Evolutionary conservation across 495 filamentous ascomycete genomes (phyloP), one percentile per base, ranked within the genome.

Genomic region (Aspergillus coremiiformis): DNA sequence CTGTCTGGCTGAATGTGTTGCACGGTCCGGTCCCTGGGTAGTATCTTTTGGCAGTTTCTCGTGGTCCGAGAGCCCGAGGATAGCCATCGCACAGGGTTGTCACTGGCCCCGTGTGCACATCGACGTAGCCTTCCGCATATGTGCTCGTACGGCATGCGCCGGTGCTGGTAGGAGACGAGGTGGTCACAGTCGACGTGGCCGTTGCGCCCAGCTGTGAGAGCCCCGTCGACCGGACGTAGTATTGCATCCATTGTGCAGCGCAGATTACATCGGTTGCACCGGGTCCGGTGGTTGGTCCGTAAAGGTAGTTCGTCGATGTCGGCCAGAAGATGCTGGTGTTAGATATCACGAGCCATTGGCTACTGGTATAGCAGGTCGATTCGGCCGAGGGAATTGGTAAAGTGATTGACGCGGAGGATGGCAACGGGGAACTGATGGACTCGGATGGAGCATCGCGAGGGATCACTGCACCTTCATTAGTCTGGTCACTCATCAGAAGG

Each of bases 251-350:
- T 21, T 56, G 46, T 1, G 62, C 62, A 27, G 60, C 62, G 22
- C 62, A 65, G 14, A 53, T 44, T 8, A 65, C 62, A 4, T 39
- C 59, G 3, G 62, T 53, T 5, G 62, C 59, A 7, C 50, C 17
- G 3, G 62, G 52, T 9, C 62, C 62, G n/a, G 50, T 51, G 3
- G 62, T 65, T 11, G 62, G 62, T 2, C 62, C 62, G 29, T 65
- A 65, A 22, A 49, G 61, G 48, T 65, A 65, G 44, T 65, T 33
- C 4, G 62, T 65, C 7, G 62, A 60, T 2, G 62, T 65, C 1
- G 62, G 62, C 62, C 62, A 65, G 53, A 65, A 65, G n/a, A 65
- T 44, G 14, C 56, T 39, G 0, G 62, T 58, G 45, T 60, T 56
- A 23, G 30, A 48, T 4, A 51, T 62, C 46, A 54, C 55, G 19